phyloP scores from a whole-genome alignment of 1,284 basidiomycete genomes.

The Afroboletus lepidellus region DNA sequence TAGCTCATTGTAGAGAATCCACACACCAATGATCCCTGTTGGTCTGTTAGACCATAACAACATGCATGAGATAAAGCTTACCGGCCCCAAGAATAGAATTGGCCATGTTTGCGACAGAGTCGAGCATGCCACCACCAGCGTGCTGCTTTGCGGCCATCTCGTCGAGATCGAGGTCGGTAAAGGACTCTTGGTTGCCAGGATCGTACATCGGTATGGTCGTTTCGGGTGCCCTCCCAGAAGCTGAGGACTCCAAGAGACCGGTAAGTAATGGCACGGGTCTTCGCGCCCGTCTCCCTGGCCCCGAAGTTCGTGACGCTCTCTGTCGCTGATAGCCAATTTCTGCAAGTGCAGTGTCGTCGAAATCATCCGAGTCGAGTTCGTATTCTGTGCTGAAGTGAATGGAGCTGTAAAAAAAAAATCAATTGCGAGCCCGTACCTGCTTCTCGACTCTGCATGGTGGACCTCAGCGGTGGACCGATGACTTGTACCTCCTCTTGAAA shows the following conservation, averaged over 20 bases:
- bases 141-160: slow-evolving; percentile 63
- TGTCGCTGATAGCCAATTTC: slow-evolving; percentile 38
- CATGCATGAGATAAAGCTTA: slow-evolving; percentile 33
- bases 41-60: slow-evolving; percentile 13
- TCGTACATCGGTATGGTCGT: slow-evolving; percentile 47
- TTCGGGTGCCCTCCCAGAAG: slow-evolving; percentile 55
- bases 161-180: slow-evolving; percentile 55
- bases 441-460: slow-evolving; percentile 71
- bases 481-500: slow-evolving; percentile 68
- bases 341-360: slow-evolving; percentile 56
- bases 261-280: slow-evolving; percentile 73
- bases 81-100: slow-evolving; percentile 97
- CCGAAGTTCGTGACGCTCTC: slow-evolving; percentile 32
- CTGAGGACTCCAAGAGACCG: slow-evolving; percentile 61
- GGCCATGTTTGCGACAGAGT: slow-evolving; percentile 91
- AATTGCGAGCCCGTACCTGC: slow-evolving; percentile 54
- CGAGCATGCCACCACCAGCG: slow-evolving; percentile 77
- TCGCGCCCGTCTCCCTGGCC: slow-evolving; percentile 39
- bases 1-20: not conserved
- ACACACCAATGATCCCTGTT: slow-evolving; percentile 80
- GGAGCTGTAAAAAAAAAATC: slow-evolving; percentile 5
- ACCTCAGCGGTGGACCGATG: slow-evolving; percentile 64
- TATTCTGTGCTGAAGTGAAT: slow-evolving; percentile 49
- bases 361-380: slow-evolving; percentile 73
- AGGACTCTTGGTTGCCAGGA: slow-evolving; percentile 22